phyloP scores from a whole-genome alignment of 192 early-diverging fungal genomes.

The Podila epicladia region DNA sequence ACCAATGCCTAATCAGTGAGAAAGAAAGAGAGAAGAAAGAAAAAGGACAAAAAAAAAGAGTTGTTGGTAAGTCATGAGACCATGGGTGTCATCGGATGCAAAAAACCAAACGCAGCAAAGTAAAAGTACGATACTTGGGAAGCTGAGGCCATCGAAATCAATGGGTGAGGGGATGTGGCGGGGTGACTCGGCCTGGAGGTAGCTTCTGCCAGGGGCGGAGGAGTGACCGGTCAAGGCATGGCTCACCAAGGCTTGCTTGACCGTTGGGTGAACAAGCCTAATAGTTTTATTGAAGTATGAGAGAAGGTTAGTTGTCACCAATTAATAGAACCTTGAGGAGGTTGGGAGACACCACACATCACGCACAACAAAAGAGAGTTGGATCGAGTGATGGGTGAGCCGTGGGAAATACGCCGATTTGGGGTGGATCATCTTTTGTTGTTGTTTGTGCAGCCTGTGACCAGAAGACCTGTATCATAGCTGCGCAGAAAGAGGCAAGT shows the following conservation, averaged over 20 bases:
- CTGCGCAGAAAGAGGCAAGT: no score
- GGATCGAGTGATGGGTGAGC: neutral
- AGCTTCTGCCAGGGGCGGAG: neutral
- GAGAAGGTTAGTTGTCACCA: neutral
- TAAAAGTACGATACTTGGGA: conserved; percentile 74
- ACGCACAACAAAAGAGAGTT: neutral
- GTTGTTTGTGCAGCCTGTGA: neutral
- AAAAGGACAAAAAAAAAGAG: neutral
- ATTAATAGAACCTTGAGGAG: conserved; percentile 3
- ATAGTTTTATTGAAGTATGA: neutral
- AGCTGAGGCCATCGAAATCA: conserved; percentile 79
- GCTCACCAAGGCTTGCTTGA: conserved; percentile 11
- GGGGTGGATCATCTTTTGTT: neutral
- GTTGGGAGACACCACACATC: neutral
- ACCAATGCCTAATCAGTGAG: conserved; percentile 72
- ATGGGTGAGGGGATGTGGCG: conserved; percentile 54
- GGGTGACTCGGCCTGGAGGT: conserved; percentile 16
- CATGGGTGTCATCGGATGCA: neutral
- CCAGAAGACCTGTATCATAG: neutral
- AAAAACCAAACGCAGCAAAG: neutral
- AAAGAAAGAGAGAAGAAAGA: neutral
- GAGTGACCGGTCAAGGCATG: conserved; percentile 34
- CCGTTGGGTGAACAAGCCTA: conserved; percentile 15
- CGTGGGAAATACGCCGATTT: conserved; percentile 5
- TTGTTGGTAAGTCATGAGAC: neutral